A percentile compares a stretch with the other conserved stretches of the same genome.
Conservation (phyloP, 2,329 filamentous ascomycete species). For the Colletotrichum sp. region DNA sequence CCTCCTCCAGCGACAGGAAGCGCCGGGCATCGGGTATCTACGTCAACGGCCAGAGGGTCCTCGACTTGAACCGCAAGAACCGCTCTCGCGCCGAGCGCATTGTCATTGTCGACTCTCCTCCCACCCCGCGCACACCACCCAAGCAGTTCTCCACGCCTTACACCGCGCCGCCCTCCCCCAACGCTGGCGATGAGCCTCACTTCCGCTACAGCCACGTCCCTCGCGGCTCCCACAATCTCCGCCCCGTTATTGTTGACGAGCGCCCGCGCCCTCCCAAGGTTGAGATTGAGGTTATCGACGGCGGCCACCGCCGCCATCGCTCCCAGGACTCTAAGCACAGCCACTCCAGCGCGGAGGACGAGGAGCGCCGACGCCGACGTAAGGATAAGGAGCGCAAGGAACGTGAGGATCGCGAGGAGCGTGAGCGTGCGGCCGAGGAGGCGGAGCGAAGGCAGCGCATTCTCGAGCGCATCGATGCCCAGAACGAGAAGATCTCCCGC, state of each 20-base stretch:
- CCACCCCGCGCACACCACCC: constrained; percentile 52
- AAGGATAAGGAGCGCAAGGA: constrained; percentile 17
- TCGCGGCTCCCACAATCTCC: constrained; percentile 25
- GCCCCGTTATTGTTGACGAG: constrained; percentile 44
- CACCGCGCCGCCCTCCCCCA: constrained; percentile 41
- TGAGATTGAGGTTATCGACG: constrained; percentile 42
- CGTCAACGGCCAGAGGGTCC: constrained; percentile 40
- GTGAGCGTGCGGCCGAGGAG: constrained; percentile 27
- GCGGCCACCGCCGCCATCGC: constrained; percentile 34
- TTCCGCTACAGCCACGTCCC: constrained; percentile 25
- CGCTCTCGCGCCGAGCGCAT: constrained; percentile 45
- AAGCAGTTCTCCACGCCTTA: constrained; percentile 42
- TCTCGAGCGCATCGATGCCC: constrained; percentile 40
- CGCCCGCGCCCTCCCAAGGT: constrained; percentile 33
- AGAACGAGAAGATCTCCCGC: constrained; percentile 47
- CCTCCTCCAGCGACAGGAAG: constrained; percentile 31
- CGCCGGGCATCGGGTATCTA: constrained; percentile 39
- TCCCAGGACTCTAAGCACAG: constrained; percentile 41
- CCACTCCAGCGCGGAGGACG: constrained; percentile 31
- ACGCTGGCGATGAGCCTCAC: constrained; percentile 23
- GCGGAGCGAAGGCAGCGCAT: constrained; percentile 30
- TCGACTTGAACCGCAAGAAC: constrained; percentile 37
- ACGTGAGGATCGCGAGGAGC: constrained; percentile 31
- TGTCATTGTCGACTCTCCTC: constrained; percentile 49
- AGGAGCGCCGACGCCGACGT: constrained; percentile 30